These are phyloP conservation scores for Podospora appendiculata DNA, from an alignment of 495 filamentous ascomycete genomes.

Conservation along the genomic window DNA sequence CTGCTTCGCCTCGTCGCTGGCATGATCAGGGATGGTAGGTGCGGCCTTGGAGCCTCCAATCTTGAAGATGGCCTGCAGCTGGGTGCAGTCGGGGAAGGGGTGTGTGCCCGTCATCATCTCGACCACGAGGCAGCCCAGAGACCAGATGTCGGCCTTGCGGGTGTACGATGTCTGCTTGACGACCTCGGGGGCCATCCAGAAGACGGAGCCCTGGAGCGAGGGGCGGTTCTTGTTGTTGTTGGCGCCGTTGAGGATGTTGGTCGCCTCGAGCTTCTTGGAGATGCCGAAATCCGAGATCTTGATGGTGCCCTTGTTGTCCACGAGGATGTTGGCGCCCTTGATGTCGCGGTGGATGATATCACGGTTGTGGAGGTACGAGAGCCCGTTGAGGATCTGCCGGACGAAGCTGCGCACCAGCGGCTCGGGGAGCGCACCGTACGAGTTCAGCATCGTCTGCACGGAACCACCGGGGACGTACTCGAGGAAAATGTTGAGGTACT, in stretches of 20 bases:
- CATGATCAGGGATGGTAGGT: conserved; percentile 82
- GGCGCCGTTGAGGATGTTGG: conserved; percentile 46
- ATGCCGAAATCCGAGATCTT: conserved; percentile 99
- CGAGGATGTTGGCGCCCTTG: conserved; percentile 97
- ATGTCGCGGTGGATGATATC: conserved; percentile 99
- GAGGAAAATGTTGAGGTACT: conserved; percentile 98
- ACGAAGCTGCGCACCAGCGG: conserved; percentile 94
- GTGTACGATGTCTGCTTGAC: conserved; percentile 97
- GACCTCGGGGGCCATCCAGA: conserved; percentile 99
- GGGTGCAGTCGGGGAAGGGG: conserved; percentile 94
- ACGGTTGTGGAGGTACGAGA: conserved; percentile 90
- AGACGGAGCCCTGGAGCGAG: conserved; percentile 92
- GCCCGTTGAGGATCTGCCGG: conserved; percentile 86
- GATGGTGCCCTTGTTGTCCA: conserved; percentile 97
- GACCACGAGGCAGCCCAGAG: conserved; percentile 89
- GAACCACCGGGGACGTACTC: conserved; percentile 98
- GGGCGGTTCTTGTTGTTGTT: conserved; percentile 73
- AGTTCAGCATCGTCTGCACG: conserved; percentile 95
- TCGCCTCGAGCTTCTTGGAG: conserved; percentile 61
- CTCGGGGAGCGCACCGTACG: conserved; percentile 90
- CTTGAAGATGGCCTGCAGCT: conserved; percentile 97
- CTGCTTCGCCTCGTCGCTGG: conserved; percentile 73
- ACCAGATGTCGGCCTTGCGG: conserved; percentile 99
- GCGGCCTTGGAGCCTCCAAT: conserved; percentile 83
- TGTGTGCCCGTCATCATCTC: conserved; percentile 99